These are phyloP conservation scores for Gryganskiella cystojenkinii DNA, from an alignment of 192 early-diverging fungal species.

Conservation along the genomic window DNA sequence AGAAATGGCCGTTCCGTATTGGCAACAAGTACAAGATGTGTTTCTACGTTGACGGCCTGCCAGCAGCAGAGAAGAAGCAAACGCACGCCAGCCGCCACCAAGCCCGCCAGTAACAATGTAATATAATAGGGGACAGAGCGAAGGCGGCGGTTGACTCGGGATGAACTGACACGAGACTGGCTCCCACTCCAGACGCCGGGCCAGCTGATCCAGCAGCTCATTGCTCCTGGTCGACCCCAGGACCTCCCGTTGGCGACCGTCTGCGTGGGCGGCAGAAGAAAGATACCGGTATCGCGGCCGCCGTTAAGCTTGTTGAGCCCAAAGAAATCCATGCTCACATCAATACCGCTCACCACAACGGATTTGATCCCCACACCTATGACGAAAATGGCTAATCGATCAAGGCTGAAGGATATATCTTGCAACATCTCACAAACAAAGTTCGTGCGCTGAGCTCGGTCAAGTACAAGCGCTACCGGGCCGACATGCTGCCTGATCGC, in stretches of 20 bases:
- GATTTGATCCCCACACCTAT: conserved; percentile 21
- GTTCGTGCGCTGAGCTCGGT: conserved; percentile 18
- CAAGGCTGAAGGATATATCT: conserved; percentile 14
- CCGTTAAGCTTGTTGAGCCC: conserved; percentile 3
- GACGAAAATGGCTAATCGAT: conserved; percentile 24
- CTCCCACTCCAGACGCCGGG: conserved; percentile 6
- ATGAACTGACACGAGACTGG: neutral
- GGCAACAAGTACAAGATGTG: neutral
- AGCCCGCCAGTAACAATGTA: too few relatives aligned
- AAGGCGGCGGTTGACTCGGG: neutral
- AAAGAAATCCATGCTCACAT: conserved; percentile 14
- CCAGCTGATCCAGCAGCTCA: conserved; percentile 8
- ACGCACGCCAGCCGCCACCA: neutral
- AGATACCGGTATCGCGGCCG: neutral
- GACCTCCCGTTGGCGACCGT: conserved; percentile 7
- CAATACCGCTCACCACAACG: conserved; percentile 4
- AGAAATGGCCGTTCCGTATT: neutral
- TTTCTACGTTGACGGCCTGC: conserved; percentile 3
- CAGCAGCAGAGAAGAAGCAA: conserved; percentile 9
- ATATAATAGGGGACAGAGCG: too few relatives aligned
- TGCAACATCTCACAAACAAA: conserved; percentile 14
- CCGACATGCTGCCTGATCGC: conserved; percentile 9
- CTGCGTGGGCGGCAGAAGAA: conserved; percentile 17
- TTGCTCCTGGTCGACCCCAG: conserved; percentile 12
- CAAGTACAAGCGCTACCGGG: conserved; percentile 19